These are phyloP conservation scores for Cantharellus cinnabarinus DNA, from an alignment of 768 basidiomycete genomes.

Conservation along the genomic window DNA sequence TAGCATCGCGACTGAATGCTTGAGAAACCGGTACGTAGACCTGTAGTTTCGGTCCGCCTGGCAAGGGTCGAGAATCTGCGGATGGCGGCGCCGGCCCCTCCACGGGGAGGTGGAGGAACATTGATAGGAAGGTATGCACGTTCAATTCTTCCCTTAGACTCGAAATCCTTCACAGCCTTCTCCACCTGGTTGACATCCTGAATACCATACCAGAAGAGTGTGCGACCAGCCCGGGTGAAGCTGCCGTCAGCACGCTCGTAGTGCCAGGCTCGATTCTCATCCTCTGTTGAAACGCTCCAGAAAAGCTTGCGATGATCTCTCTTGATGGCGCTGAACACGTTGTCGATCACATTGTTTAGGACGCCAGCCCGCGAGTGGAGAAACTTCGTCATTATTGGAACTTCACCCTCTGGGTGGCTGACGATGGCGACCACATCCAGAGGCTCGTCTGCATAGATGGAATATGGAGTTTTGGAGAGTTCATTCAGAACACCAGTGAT, in stretches of 20 bases:
- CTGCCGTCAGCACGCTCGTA: constrained; percentile 96
- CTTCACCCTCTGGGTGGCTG: constrained; percentile 72
- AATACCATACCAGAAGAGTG: constrained; percentile 95
- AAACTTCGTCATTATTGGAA: constrained; percentile 83
- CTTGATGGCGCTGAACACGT: constrained; percentile 90
- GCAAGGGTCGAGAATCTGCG: constrained; percentile 42
- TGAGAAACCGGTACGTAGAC: constrained; percentile 9
- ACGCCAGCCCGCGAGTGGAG: constrained; percentile 73
- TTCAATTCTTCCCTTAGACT: constrained; percentile 64
- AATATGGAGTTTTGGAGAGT: constrained; percentile 67
- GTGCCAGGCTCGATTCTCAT: constrained; percentile 96
- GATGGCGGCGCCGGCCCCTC: constrained; percentile 7
- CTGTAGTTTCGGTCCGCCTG: constrained; percentile 9
- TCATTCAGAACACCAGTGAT: constrained; percentile 74
- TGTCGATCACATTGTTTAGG: constrained; percentile 89
- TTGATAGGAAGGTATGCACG: constrained; percentile 80
- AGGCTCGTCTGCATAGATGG: constrained; percentile 96
- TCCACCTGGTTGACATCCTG: constrained; percentile 85
- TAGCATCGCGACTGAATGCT: constrained; percentile 12
- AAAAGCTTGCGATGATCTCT: constrained; percentile 86
- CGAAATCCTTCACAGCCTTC: constrained; percentile 41
- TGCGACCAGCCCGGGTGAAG: constrained; percentile 86
- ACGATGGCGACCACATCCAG: constrained; percentile 90
- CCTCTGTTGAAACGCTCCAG: constrained; percentile 94
- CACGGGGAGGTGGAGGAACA: constrained; percentile 39